phyloP scores from a whole-genome alignment of 179 eudicot species.

The Beta macrorhiza region DNA sequence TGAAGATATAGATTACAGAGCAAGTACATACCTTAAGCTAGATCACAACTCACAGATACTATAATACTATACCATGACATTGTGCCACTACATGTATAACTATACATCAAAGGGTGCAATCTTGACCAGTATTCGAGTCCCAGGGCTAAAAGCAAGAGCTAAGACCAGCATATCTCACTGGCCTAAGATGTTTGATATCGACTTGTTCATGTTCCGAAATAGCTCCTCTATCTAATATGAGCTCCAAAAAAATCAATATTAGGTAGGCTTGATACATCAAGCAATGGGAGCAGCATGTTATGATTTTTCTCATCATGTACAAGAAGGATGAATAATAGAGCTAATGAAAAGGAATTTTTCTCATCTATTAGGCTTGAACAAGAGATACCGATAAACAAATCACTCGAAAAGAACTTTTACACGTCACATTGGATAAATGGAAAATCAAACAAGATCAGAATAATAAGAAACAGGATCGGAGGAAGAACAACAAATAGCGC shows the following conservation, averaged over 20 bases:
- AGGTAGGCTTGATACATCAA: background rate
- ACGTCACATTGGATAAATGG: background rate
- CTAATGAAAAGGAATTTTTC: constrained; percentile 1
- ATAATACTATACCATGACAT: background rate
- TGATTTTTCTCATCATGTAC: background rate
- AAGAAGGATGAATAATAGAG: background rate
- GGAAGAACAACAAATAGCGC: background rate
- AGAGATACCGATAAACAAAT: constrained; percentile 82
- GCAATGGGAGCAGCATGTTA: background rate
- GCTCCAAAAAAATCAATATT: background rate
- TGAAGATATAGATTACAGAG: background rate
- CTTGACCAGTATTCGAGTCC: background rate
- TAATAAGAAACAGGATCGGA: background rate
- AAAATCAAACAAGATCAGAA: too few species aligned
- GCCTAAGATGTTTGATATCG: constrained; percentile 30
- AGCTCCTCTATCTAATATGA: constrained; percentile 29
- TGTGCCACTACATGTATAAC: background rate
- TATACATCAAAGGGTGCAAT: constrained; percentile 10
- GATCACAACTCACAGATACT: background rate
- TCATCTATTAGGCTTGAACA: constrained; percentile 94
- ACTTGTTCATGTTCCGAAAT: constrained; percentile 27
- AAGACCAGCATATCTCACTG: background rate
- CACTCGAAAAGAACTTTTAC: constrained; percentile 49
- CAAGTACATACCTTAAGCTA: background rate
- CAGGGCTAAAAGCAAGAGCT: background rate